Conservation (phyloP, 768 basidiomycete genomes). For the Brasilioporus rufonigricans region DNA sequence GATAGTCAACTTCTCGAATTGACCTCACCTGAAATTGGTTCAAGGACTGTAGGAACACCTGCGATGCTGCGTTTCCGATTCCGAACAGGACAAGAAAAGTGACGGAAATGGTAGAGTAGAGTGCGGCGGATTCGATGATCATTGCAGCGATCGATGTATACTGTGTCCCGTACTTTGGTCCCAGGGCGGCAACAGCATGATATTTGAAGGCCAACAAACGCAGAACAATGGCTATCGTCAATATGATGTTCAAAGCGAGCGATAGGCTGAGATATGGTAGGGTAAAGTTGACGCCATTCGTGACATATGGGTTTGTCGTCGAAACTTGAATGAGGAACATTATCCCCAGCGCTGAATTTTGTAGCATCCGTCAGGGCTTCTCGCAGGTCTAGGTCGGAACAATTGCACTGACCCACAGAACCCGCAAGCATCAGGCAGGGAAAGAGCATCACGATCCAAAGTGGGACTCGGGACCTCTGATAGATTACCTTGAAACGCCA, state of each 20-base stretch:
- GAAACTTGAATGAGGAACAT: too few species aligned
- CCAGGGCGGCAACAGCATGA: slow-evolving; percentile 13
- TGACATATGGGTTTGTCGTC: slow-evolving; percentile 10
- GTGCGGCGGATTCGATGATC: too few species aligned
- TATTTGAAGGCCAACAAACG: slow-evolving; percentile 28
- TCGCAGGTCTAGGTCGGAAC: background rate
- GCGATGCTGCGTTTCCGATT: slow-evolving; percentile 19
- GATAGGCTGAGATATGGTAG: slow-evolving; percentile 26
- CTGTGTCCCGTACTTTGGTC: slow-evolving; percentile 18
- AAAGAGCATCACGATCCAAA: slow-evolving; percentile 8
- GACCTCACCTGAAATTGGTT: too few species aligned
- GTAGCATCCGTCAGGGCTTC: background rate
- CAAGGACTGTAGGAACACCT: slow-evolving; percentile 31
- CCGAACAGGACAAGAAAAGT: too few species aligned
- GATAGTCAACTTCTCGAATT: background rate
- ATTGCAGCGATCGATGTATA: slow-evolving; percentile 36
- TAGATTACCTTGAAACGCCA: too few species aligned
- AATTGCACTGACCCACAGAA: slow-evolving; percentile 3
- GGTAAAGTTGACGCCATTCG: slow-evolving; percentile 11
- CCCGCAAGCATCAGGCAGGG: slow-evolving; percentile 10
- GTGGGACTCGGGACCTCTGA: background rate
- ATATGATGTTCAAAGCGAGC: too few species aligned
- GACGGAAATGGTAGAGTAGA: too few species aligned
- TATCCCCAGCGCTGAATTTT: slow-evolving; percentile 3
- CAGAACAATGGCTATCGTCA: slow-evolving; percentile 31